Evolutionary conservation across 2,329 filamentous ascomycete species (phyloP), one percentile per base, ranked within the genome.

Genomic region (Calonectria hawksworthii): DNA sequence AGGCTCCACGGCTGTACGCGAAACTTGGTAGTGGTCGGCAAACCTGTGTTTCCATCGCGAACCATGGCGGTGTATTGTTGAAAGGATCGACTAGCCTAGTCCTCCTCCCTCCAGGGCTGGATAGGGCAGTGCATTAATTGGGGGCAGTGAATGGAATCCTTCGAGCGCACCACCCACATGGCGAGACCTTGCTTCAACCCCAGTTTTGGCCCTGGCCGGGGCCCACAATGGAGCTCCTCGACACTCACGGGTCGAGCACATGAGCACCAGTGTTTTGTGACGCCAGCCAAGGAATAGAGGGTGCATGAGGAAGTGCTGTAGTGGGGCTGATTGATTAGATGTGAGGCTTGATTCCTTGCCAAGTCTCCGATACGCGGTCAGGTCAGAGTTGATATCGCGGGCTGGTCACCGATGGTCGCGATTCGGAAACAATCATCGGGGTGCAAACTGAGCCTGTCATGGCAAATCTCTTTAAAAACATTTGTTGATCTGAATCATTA

Each of bases 321-420:
- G 56, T 41, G 56, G 56, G 41, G 9, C 36, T 11, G 56, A 63
- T 63, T 63, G 56, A 63, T 63, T 63, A 63, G 56, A 63, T 63
- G 23, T 16, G 23, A 26, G 30, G 32, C 26, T 38, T 61, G 54
- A 14, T 21, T 4, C 16, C 51, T 9, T 30, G 18, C 54, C 23
- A 16, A 21, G 52, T 34, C 7, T 63, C n/a, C n/a, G 34, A 63
- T 16, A 38, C 23, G 56, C 34, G 34, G 36, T 21, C 23, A 28
- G 13, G n/a, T n/a, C 41, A 16, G n/a, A n/a, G n/a, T 7, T 56
- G 30, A 4, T 32, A 18, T 11, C 18, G 16, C 13, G 52, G 18
- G 7, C 4, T 34, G 23, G 50, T 59, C 21, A 26, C 36, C 21
- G 2, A 41, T 41, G n/a, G n/a, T 21, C 21, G 56, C 14, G 56